phyloP scores from a whole-genome alignment of 2,329 filamentous ascomycete species.

The Zymoseptoria pseudotritici region DNA sequence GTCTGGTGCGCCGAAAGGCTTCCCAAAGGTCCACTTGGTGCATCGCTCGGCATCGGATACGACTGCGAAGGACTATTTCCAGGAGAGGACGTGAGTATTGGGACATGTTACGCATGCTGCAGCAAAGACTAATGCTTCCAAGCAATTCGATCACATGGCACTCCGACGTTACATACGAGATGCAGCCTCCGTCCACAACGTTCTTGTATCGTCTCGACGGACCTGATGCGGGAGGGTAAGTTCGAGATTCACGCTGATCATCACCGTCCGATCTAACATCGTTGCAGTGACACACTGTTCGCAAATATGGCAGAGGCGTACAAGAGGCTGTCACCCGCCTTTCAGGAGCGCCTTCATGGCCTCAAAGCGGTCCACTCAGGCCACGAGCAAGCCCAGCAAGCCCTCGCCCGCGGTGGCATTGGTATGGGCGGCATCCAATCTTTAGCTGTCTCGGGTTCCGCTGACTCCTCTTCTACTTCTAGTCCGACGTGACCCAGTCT shows the following conservation, averaged over 20 bases:
- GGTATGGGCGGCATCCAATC: constrained; percentile 21
- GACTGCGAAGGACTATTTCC: constrained; percentile 54
- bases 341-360: constrained; percentile 73
- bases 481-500: constrained; percentile 65
- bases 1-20: constrained; percentile 64
- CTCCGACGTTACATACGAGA: constrained; percentile 79
- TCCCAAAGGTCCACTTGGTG: constrained; percentile 70
- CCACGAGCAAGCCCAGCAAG: constrained; percentile 66
- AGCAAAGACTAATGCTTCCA: not conserved
- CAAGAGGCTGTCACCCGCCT: constrained; percentile 67
- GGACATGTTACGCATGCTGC: not conserved
- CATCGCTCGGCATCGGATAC: constrained; percentile 63
- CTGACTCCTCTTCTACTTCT: not conserved
- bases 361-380: constrained; percentile 75
- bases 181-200: constrained; percentile 81
- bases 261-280: constrained; percentile 47
- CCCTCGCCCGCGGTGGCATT: constrained; percentile 59
- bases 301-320: constrained; percentile 75
- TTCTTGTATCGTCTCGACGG: constrained; percentile 84
- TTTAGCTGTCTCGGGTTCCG: not conserved
- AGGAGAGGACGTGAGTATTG: constrained; percentile 48
- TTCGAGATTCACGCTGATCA: constrained; percentile 74
- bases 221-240: constrained; percentile 61
- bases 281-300: constrained; percentile 66
- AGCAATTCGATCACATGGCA: constrained; percentile 71